phyloP scores from a whole-genome alignment of 2,329 filamentous ascomycete genomes.

The Pseudofabraea citricarpa region DNA sequence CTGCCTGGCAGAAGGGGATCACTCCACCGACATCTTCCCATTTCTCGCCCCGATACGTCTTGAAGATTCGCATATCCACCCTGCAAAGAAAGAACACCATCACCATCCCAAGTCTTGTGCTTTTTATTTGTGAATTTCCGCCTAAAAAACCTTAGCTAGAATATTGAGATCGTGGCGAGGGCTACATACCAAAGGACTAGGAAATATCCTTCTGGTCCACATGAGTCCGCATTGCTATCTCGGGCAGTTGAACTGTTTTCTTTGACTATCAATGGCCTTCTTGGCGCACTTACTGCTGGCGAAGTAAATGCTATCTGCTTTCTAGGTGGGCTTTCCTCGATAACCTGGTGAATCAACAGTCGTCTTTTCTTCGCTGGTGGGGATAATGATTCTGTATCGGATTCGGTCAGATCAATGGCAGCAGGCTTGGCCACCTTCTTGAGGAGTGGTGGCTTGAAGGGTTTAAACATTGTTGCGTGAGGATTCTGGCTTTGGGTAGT shows the following conservation, averaged over 20 bases:
- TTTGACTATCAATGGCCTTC: slow-evolving; percentile 25
- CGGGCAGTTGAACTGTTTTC: slow-evolving; percentile 17
- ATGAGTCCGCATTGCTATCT: background rate
- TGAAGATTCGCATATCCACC: slow-evolving; percentile 55
- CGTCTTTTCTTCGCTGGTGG: slow-evolving; percentile 22
- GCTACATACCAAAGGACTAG: slow-evolving; percentile 25
- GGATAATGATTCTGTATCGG: slow-evolving; percentile 15
- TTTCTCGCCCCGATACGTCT: slow-evolving; percentile 57
- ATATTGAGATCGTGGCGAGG: too few species aligned
- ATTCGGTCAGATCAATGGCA: slow-evolving; percentile 11
- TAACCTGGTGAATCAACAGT: slow-evolving; percentile 18
- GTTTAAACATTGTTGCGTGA: slow-evolving; percentile 24
- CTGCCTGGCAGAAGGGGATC: slow-evolving; percentile 55
- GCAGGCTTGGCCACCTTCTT: slow-evolving; percentile 14
- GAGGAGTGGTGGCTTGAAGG: slow-evolving; percentile 26
- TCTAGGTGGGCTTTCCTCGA: slow-evolving; percentile 17
- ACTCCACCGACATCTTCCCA: slow-evolving; percentile 53
- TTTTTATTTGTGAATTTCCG: slow-evolving; percentile 68
- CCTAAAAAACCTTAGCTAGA: too few species aligned
- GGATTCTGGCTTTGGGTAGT: too few species aligned
- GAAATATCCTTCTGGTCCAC: slow-evolving; percentile 25
- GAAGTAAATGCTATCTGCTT: slow-evolving; percentile 8
- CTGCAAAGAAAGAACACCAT: slow-evolving; percentile 56
- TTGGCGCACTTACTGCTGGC: slow-evolving; percentile 18
- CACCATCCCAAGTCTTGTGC: slow-evolving; percentile 74